A percentile compares a stretch with the other conserved stretches of the same genome.
Evolutionary conservation across 805 yeast species (phyloP).

Genomic region (Candida parachauliodes): DNA sequence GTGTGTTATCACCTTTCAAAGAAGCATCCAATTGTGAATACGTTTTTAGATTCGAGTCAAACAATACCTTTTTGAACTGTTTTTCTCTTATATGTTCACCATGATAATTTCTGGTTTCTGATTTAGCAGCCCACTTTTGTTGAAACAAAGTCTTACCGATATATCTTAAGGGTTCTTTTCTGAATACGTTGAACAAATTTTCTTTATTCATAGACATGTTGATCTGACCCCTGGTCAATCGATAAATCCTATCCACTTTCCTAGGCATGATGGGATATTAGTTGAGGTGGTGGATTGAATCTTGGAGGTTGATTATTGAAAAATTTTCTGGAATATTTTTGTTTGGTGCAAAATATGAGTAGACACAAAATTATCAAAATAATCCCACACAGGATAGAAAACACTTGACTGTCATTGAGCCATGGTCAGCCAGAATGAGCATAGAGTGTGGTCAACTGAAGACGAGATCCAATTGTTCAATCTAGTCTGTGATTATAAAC

Average conservation of each 20-base stretch:
- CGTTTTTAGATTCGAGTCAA: slow-evolving; percentile 69
- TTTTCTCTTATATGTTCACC: slow-evolving; percentile 90
- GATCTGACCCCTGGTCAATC: slow-evolving; percentile 65
- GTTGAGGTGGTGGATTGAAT: neutral
- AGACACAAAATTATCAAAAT: neutral
- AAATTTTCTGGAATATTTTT: neutral
- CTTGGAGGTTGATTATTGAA: neutral
- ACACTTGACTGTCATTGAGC: neutral
- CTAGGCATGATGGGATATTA: slow-evolving; percentile 48
- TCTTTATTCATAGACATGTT: slow-evolving; percentile 90
- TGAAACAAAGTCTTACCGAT: slow-evolving; percentile 72
- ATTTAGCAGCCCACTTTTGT: slow-evolving; percentile 89
- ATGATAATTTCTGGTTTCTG: slow-evolving; percentile 90
- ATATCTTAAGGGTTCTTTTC: slow-evolving; percentile 57
- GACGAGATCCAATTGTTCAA: slow-evolving; percentile 62
- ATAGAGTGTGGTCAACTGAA: slow-evolving; percentile 49
- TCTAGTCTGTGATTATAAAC: slow-evolving; percentile 62
- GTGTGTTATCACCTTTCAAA: slow-evolving; percentile 52
- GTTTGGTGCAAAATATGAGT: neutral
- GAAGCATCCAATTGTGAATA: slow-evolving; percentile 89
- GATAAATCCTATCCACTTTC: slow-evolving; percentile 53
- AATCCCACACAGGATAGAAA: neutral
- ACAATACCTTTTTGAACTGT: slow-evolving; percentile 64
- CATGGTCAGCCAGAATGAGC: neutral
- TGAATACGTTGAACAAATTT: slow-evolving; percentile 83